Conservation (phyloP, 306 rosid genomes). For the Cicer judaicum region DNA sequence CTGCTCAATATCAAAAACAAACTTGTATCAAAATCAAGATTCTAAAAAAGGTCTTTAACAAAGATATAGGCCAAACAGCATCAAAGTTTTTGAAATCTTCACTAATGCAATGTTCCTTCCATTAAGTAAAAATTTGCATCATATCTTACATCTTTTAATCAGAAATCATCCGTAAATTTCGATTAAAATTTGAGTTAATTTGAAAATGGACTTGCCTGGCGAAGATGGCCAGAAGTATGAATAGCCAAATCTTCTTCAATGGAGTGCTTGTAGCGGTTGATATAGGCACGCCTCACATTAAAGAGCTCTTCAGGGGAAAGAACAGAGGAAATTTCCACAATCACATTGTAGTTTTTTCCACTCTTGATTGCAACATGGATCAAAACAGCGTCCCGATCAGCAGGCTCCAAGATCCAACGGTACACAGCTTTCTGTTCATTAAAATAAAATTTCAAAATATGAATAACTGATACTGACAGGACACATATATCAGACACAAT, state of each 20-base stretch:
- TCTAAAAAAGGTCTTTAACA: not conserved
- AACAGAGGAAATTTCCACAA: conserved; percentile 66
- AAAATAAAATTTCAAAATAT: not conserved
- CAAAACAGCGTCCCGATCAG: conserved; percentile 80
- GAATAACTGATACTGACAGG: too few species aligned
- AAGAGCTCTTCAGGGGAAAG: conserved; percentile 71
- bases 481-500: too few species aligned
- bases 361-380: conserved; percentile 65
- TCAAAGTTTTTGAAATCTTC: too few species aligned
- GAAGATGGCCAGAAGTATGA: conserved; percentile 70
- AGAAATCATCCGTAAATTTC: too few species aligned
- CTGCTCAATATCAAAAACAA: conserved; percentile 50
- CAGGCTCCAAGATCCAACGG: conserved; percentile 74
- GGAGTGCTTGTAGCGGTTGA: conserved; percentile 68
- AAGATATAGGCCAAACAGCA: too few species aligned
- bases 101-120: too few species aligned
- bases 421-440: conserved; percentile 72
- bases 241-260: conserved; percentile 84
- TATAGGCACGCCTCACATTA: conserved; percentile 53
- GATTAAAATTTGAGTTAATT: too few species aligned
- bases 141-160: too few species aligned
- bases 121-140: not conserved
- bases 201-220: conserved; percentile 55
- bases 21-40: not conserved
- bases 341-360: conserved; percentile 52